These are phyloP conservation scores for Trypanosoma congolense DNA, from an alignment of 208 protist species.

Conservation along the genomic window DNA sequence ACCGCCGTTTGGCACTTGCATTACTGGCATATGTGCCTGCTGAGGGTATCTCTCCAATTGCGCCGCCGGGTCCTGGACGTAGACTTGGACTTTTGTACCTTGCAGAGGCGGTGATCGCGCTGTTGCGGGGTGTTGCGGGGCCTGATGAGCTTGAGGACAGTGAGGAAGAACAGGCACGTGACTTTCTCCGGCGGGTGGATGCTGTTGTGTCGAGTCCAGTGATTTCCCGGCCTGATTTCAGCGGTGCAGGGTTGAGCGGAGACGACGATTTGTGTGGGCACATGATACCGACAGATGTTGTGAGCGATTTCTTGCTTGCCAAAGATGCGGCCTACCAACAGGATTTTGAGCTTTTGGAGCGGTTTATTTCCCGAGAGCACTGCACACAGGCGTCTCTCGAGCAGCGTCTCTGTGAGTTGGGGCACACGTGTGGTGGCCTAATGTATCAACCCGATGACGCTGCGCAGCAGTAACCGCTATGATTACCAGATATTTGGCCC, in stretches of 20 bases:
- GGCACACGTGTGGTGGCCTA: too few species aligned
- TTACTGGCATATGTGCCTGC: slow-evolving; percentile 11
- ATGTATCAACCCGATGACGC: too few species aligned
- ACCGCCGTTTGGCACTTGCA: slow-evolving; percentile 17
- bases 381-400: slow-evolving; percentile 1
- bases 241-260: neutral
- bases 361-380: slow-evolving; percentile 4
- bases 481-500: too few species aligned
- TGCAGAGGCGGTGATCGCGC: slow-evolving; percentile 11
- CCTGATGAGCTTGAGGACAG: slow-evolving; percentile 1
- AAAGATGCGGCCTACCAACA: slow-evolving; percentile 13
- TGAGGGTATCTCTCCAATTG: neutral
- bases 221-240: neutral
- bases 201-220: neutral
- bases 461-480: too few species aligned
- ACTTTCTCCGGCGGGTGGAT: slow-evolving; percentile 9
- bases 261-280: neutral
- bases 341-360: slow-evolving; percentile 11
- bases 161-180: slow-evolving; percentile 11
- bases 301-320: slow-evolving; percentile 8
- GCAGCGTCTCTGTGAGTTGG: neutral
- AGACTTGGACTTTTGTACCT: slow-evolving; percentile 9
- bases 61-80: neutral
- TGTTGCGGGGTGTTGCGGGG: slow-evolving; percentile 9
- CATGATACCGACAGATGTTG: neutral